Conservation (phyloP, 495 filamentous ascomycete genomes). For the Parachaetomium inaequale region DNA sequence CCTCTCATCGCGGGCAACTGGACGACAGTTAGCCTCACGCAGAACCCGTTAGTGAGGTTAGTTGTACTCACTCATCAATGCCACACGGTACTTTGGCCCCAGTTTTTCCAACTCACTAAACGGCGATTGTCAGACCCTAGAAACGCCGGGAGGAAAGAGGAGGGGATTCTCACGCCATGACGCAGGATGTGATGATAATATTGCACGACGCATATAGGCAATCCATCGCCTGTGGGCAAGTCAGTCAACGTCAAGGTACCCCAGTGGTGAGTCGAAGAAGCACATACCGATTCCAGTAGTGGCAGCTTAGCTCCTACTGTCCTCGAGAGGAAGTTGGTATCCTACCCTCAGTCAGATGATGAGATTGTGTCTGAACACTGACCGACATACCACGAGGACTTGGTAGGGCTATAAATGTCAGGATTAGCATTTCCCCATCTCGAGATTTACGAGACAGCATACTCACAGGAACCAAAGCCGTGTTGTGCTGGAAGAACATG, state of each 20-base stretch:
- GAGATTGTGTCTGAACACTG: not conserved
- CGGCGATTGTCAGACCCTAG: constrained; percentile 41
- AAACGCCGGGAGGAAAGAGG: not conserved
- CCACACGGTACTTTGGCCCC: constrained; percentile 83
- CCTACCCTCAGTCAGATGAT: constrained; percentile 29
- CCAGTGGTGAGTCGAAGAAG: not conserved
- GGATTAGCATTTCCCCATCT: constrained; percentile 6
- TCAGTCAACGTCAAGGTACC: constrained; percentile 7
- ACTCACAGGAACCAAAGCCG: constrained; percentile 66
- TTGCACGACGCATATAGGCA: constrained; percentile 64
- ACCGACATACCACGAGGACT: constrained; percentile 27
- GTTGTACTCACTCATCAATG: constrained; percentile 52
- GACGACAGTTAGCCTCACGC: constrained; percentile 7
- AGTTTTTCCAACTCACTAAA: constrained; percentile 78
- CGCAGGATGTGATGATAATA: constrained; percentile 69
- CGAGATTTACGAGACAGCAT: not conserved
- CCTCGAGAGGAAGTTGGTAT: constrained; percentile 93
- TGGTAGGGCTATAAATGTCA: constrained; percentile 27
- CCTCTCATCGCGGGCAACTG: constrained; percentile 85
- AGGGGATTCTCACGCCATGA: constrained; percentile 36
- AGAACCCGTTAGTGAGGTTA: not conserved
- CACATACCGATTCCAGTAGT: constrained; percentile 61
- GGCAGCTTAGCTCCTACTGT: constrained; percentile 88
- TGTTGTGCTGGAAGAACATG: constrained; percentile 95
- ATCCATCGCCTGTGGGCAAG: constrained; percentile 56